Conservation (phyloP, 2,329 filamentous ascomycete species). For the Periconia sp. region DNA sequence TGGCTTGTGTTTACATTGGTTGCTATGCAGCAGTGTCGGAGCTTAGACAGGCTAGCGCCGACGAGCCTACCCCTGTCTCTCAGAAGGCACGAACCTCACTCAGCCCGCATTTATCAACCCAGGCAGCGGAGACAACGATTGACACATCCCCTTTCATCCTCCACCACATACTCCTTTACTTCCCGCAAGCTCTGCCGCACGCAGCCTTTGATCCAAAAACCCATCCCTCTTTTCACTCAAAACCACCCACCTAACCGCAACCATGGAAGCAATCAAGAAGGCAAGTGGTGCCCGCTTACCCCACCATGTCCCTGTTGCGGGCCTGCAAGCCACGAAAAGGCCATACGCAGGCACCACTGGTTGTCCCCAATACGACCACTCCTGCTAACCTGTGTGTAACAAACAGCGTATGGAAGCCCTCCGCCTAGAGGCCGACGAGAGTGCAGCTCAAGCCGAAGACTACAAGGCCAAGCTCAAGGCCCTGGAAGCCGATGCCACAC, state of each 20-base stretch:
- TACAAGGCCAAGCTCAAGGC: conserved; percentile 83
- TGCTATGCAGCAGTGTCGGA: conserved; percentile 19
- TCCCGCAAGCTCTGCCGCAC: conserved; percentile 7
- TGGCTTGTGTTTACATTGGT: conserved; percentile 31
- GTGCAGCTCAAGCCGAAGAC: conserved; percentile 79
- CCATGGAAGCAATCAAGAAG: conserved; percentile 89
- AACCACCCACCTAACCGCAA: conserved; percentile 15
- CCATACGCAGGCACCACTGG: not conserved
- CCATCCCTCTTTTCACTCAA: conserved; percentile 1
- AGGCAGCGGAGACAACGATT: conserved; percentile 17
- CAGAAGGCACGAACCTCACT: not conserved
- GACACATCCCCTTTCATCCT: conserved; percentile 3
- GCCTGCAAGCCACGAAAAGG: conserved; percentile 12
- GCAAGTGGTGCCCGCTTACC: conserved; percentile 58
- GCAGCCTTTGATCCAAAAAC: conserved; percentile 4
- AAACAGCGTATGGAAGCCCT: conserved; percentile 90
- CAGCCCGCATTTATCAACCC: conserved; percentile 26
- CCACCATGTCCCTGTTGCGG: conserved; percentile 29
- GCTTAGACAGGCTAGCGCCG: not conserved
- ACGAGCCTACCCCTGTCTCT: conserved; percentile 2
- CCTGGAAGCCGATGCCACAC: conserved; percentile 90
- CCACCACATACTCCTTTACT: not conserved
- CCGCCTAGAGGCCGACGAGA: conserved; percentile 90
- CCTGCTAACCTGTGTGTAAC: conserved; percentile 23
- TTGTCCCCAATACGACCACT: not conserved